Evolutionary conservation across 192 early-diverging fungal species (phyloP).

Genomic region (Entomortierella lignicola): DNA sequence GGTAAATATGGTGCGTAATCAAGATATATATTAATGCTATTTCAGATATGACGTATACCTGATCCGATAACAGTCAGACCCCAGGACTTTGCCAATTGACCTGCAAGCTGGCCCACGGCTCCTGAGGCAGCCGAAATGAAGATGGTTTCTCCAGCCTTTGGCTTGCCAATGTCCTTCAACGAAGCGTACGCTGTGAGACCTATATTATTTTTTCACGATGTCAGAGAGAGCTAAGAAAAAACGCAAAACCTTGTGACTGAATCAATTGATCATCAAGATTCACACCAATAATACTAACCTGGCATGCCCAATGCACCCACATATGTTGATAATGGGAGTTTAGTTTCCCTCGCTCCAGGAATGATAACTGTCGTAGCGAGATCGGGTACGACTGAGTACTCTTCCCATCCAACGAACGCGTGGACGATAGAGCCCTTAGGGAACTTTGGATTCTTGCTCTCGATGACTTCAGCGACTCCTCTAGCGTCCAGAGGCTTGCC

Average conservation of each 20-base stretch:
- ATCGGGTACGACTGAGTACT: constrained; percentile 63
- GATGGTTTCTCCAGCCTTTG: constrained; percentile 88
- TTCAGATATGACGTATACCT: constrained; percentile 13
- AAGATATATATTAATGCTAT: too few species aligned
- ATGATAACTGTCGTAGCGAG: constrained; percentile 43
- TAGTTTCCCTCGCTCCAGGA: constrained; percentile 55
- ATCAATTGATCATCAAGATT: neutral
- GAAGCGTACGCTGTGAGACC: constrained; percentile 33
- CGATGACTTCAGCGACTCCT: constrained; percentile 77
- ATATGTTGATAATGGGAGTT: constrained; percentile 68
- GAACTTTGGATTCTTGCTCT: constrained; percentile 71
- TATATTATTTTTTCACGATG: neutral
- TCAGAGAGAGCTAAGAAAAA: too few species aligned
- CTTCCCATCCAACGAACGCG: constrained; percentile 69
- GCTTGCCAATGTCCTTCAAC: constrained; percentile 75
- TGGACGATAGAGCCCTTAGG: constrained; percentile 74
- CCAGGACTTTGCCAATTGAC: constrained; percentile 81
- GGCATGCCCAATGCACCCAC: constrained; percentile 70
- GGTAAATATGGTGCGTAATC: neutral
- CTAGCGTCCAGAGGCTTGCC: constrained; percentile 74
- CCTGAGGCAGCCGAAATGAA: constrained; percentile 83
- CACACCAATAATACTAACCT: constrained; percentile 1
- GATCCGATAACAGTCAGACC: constrained; percentile 80
- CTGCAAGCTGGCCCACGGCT: constrained; percentile 75
- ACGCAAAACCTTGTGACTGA: too few species aligned